Evolutionary conservation across 2,329 filamentous ascomycete species (phyloP), one percentile per base, ranked within the genome.

Genomic region (Polytolypa hystricis): DNA sequence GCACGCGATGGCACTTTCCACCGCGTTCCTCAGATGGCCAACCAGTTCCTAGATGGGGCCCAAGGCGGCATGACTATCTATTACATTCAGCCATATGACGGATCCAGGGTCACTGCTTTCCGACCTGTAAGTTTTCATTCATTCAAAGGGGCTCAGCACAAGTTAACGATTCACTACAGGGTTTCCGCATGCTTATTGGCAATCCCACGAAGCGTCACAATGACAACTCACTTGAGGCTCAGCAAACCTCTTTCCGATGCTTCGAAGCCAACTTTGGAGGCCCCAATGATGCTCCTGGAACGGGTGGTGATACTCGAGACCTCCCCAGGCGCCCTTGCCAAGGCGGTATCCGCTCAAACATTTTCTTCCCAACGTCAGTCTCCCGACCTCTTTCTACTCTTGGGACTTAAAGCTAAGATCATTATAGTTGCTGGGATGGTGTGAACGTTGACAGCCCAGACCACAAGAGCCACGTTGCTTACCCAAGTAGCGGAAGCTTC

Each of bases 1-100:
- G 51, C 55, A 37, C 56, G 51, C 51, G 66, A 66, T 52, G 62
- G 62, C 37, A 60, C 55, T 37, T 64, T 59, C 50, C 56, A 59
- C 46, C 61, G 62, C 37, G 60, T 65, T 30, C 62, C 61, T 18
- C 63, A 66, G 62, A 30, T 30, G 12, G 27, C n/a, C 27, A 33
- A 33, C 25, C 18, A 21, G 11, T 14, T 16, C n/a, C 21, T 21
- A 9, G n/a, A 14, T 5, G 7, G 12, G 7, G 16, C 12, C 12
- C n/a, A 30, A 8, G 27, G 27, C 9, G 27, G 27, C 16, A n/a
- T 30, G 8, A 15, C 8, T 30, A 12, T 30, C 12, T 30, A 30
- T 10, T 30, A 30, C 12, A 30, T 30, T 15, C 27, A n/a, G n/a
- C n/a, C n/a, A n/a, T n/a, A n/a, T n/a, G n/a, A n/a, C n/a, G n/a